phyloP scores from a whole-genome alignment of 345 rosid species.

The Clausena lansium region DNA sequence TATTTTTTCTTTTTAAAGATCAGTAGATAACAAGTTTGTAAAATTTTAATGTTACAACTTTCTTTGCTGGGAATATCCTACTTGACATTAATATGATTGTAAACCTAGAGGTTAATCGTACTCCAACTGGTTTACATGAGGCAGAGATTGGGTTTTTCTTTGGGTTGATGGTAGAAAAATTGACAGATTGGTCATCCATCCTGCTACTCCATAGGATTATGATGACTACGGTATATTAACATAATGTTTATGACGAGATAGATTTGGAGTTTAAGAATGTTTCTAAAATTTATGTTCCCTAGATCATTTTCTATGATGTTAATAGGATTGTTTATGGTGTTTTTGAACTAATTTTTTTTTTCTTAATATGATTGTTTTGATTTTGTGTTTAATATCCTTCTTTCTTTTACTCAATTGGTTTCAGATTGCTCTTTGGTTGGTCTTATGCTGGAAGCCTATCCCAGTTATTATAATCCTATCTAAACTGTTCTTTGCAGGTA shows the following conservation, averaged over 20 bases:
- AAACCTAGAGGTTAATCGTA: not conserved
- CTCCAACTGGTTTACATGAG: too few species aligned
- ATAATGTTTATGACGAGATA: not conserved
- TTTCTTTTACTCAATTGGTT: conserved; percentile 14
- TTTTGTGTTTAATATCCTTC: not conserved
- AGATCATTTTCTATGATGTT: not conserved
- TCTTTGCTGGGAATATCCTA: not conserved
- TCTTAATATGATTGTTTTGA: conserved; percentile 2
- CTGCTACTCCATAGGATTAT: too few species aligned
- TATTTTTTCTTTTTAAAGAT: not conserved
- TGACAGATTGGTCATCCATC: too few species aligned
- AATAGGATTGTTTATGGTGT: not conserved
- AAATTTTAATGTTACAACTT: not conserved
- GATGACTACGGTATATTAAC: not conserved
- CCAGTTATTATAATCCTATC: conserved; percentile 54
- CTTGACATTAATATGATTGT: not conserved
- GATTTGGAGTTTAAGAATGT: not conserved
- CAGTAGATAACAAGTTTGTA: not conserved
- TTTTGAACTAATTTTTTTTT: not conserved
- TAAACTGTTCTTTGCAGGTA: conserved; percentile 88
- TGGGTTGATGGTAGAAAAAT: not conserved
- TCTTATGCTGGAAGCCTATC: conserved; percentile 75
- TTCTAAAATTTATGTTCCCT: too few species aligned
- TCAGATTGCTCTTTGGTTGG: conserved; percentile 81
- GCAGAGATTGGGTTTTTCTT: too few species aligned